Conservation (phyloP, 2,329 filamentous ascomycete genomes). For the Chaetomium sp. region DNA sequence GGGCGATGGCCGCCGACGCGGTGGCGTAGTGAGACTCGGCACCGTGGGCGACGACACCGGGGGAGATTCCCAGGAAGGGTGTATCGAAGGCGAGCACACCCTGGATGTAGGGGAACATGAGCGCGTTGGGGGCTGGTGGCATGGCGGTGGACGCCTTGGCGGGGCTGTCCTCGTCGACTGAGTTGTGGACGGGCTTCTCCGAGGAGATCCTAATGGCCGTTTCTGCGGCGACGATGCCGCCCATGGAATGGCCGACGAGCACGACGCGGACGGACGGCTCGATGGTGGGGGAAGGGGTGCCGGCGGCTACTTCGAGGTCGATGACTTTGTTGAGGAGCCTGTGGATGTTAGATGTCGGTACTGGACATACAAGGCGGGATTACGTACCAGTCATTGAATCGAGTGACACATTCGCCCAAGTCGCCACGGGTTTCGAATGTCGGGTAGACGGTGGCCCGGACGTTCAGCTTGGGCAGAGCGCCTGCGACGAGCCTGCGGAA, state of each 20-base stretch:
- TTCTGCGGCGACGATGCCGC: slow-evolving; percentile 90
- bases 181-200: slow-evolving; percentile 47
- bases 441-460: slow-evolving; percentile 67
- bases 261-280: slow-evolving; percentile 79
- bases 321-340: slow-evolving; percentile 90
- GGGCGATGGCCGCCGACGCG: slow-evolving; percentile 61
- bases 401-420: slow-evolving; percentile 60
- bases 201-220: slow-evolving; percentile 66
- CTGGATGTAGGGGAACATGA: slow-evolving; percentile 93
- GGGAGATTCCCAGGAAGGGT: slow-evolving; percentile 76
- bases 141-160: slow-evolving; percentile 31
- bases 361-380: slow-evolving; percentile 6
- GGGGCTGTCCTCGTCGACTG: slow-evolving; percentile 33
- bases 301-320: slow-evolving; percentile 79
- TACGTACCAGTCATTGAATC: slow-evolving; percentile 67
- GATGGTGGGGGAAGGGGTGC: slow-evolving; percentile 74
- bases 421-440: slow-evolving; percentile 78
- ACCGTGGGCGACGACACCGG: slow-evolving; percentile 75
- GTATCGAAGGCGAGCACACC: slow-evolving; percentile 92
- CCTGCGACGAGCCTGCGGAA: slow-evolving; percentile 57
- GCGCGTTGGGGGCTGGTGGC: slow-evolving; percentile 41
- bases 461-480: slow-evolving; percentile 61
- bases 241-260: slow-evolving; percentile 83
- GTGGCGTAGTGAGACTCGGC: slow-evolving; percentile 82
- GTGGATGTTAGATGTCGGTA: neutral